Base-by-base conservation (phyloP, 441 rosid genomes). In the Populus tomentosa region DNA sequence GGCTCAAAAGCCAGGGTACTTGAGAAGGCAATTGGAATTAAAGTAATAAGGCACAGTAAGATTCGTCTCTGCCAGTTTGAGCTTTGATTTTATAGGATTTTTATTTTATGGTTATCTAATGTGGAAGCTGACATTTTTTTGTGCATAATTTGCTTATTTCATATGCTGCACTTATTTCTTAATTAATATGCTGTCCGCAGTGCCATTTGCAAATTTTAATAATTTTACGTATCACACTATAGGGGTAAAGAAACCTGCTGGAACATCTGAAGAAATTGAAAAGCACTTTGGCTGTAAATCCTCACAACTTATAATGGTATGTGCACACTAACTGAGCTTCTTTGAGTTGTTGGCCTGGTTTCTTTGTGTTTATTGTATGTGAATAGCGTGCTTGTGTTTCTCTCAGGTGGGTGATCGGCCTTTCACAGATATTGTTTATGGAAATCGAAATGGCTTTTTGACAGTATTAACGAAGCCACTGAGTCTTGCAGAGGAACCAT, bases 171-270 rank as follows among this genome's bases (percentile, higher is more conserved):
- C 30, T 28, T 28, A 28, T 28, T 28, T 28, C 66, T 75, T 70
- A 69, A 74, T 69, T 20, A 73, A 56, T 16, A 23, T 38, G 7
- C 21, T 6, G 61, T 18, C 7, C n/a, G 61, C n/a, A 53, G 61
- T 1, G 18, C 61, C 61, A 6, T 53, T 50, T 18, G 61, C 7
- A 53, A 53, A 18, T 28, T 5, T 53, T 63, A 68, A n/a, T 28
- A 32, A 61, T 28, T 72, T 16, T 3, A 38, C 70, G n/a, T 72
- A 63, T 69, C 32, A 14, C 42, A 62, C 33, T 77, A 21, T 68
- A 96, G 99, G 84, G 83, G 85, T 90, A 78, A 96, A 94, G 90
- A 96, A 94, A 87, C 99, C 99, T 28, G 97, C 97, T 14, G 99
- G 99, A 68, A 87, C 90, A 32, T 92, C 95, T 71, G 97, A 94